Percentiles rank a stretch among this genome's conserved stretches.
phyloP scores from a whole-genome alignment of 2,329 filamentous ascomycete species.

The Cytospora piceicola region DNA sequence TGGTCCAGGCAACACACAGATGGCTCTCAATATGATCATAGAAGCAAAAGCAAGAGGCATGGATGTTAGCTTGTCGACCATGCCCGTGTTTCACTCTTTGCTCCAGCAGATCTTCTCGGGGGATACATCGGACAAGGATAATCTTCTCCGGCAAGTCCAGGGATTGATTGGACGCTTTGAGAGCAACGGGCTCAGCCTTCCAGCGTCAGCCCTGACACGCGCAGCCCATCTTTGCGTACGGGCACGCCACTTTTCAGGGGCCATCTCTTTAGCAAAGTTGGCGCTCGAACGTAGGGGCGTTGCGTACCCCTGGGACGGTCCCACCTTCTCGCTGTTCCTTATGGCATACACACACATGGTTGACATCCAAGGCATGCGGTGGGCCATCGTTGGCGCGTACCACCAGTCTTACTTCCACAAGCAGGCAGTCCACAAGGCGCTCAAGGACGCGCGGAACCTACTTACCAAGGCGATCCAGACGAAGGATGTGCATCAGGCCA shows the following conservation, averaged over 20 bases:
- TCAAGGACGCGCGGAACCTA: constrained; percentile 33
- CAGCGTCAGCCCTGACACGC: constrained; percentile 37
- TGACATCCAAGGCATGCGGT: constrained; percentile 36
- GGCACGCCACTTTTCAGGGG: constrained; percentile 36
- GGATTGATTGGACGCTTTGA: constrained; percentile 34
- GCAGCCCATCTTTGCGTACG: constrained; percentile 38
- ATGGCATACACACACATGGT: constrained; percentile 34
- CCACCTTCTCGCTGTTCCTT: constrained; percentile 40
- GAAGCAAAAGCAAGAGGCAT: constrained; percentile 45
- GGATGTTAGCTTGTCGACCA: constrained; percentile 47
- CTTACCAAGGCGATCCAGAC: constrained; percentile 25
- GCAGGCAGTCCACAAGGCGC: constrained; percentile 30
- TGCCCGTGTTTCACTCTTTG: constrained; percentile 45
- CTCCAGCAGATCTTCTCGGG: constrained; percentile 41
- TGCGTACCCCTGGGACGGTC: constrained; percentile 36
- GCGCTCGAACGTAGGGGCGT: constrained; percentile 34
- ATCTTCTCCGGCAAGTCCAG: constrained; percentile 32
- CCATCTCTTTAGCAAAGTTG: constrained; percentile 36
- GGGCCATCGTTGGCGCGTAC: constrained; percentile 32
- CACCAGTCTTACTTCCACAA: constrained; percentile 33
- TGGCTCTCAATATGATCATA: constrained; percentile 46
- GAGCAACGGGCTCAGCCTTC: constrained; percentile 32
- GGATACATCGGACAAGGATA: constrained; percentile 30
- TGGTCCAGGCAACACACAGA: constrained; percentile 34
- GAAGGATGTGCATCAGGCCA: constrained; percentile 22